These are phyloP conservation scores for Geotrichum restrictum DNA, from an alignment of 1,139 yeast species.

Conservation along the genomic window DNA sequence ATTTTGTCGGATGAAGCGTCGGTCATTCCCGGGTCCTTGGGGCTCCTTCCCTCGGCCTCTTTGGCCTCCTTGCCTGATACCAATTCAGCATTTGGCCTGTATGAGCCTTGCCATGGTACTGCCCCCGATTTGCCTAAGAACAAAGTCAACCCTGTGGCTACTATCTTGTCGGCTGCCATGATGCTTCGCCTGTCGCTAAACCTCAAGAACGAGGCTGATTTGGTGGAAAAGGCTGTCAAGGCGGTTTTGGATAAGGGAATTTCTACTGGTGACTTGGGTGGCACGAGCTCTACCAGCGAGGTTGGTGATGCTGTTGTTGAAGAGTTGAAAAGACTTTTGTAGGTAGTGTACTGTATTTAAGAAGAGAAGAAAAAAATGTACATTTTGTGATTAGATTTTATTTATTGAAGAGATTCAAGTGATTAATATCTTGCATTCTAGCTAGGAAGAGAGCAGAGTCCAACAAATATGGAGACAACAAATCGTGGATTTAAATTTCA, in stretches of 20 bases:
- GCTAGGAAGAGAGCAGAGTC: too few relatives aligned
- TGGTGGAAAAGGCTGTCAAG: slow-evolving; percentile 83
- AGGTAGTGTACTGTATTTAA: not conserved
- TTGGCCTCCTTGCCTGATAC: slow-evolving; percentile 92
- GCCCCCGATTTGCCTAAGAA: slow-evolving; percentile 90
- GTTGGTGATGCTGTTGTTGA: slow-evolving; percentile 90
- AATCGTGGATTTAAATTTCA: not conserved
- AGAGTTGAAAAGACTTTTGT: slow-evolving; percentile 59
- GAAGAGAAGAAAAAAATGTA: not conserved
- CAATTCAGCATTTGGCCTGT: slow-evolving; percentile 87
- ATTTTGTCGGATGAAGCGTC: slow-evolving; percentile 96
- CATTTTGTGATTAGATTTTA: not conserved
- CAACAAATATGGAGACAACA: not conserved
- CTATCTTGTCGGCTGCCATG: slow-evolving; percentile 93
- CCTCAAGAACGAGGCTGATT: slow-evolving; percentile 77
- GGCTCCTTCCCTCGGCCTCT: slow-evolving; percentile 93
- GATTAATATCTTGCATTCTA: not conserved
- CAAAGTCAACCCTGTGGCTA: slow-evolving; percentile 92
- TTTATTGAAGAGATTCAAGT: too few relatives aligned
- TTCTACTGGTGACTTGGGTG: slow-evolving; percentile 89
- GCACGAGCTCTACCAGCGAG: slow-evolving; percentile 71
- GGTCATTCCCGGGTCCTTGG: slow-evolving; percentile 95
- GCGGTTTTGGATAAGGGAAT: slow-evolving; percentile 75
- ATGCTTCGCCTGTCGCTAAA: slow-evolving; percentile 89
- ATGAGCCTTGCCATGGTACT: slow-evolving; percentile 98